Evolutionary conservation across 2,329 filamentous ascomycete genomes (phyloP).

Genomic region (Talaromyces amestolkiae): DNA sequence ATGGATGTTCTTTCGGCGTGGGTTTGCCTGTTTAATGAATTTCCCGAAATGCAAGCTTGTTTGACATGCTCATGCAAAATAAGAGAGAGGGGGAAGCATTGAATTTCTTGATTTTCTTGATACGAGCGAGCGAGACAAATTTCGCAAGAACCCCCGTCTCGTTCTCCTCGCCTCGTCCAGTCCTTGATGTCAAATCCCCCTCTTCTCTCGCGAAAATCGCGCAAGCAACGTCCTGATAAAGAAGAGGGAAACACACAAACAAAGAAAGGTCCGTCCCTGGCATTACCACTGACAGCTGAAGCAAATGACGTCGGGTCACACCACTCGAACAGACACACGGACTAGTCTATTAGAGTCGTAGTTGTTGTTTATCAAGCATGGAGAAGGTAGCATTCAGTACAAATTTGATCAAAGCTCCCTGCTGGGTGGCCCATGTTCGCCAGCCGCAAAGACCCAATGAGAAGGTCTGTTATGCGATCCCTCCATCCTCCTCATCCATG

Average conservation of each 20-base stretch:
- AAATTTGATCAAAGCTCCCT: conserved; percentile 4
- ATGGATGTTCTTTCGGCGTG: not conserved
- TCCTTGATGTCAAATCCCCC: not conserved
- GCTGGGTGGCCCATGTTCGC: not conserved
- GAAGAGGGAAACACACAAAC: not conserved
- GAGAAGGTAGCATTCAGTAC: not conserved
- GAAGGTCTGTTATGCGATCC: not conserved
- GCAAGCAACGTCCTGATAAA: not conserved
- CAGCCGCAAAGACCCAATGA: not conserved
- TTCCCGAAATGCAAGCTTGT: not conserved
- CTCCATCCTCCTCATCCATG: not conserved
- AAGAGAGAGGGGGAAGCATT: not conserved
- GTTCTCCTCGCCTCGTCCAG: not conserved
- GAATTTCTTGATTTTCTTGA: not conserved
- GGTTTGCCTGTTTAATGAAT: not conserved
- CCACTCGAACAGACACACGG: not conserved
- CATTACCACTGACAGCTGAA: not conserved
- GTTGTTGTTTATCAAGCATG: not conserved
- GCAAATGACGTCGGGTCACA: conserved; percentile 6
- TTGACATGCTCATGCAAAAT: not conserved
- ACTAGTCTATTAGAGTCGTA: not conserved
- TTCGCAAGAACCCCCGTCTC: not conserved
- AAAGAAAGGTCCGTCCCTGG: not conserved
- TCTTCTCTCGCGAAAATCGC: not conserved
- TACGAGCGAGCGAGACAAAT: not conserved